Conservation (phyloP, 176 grass and related monocot genomes). For the Carex kokanica region DNA sequence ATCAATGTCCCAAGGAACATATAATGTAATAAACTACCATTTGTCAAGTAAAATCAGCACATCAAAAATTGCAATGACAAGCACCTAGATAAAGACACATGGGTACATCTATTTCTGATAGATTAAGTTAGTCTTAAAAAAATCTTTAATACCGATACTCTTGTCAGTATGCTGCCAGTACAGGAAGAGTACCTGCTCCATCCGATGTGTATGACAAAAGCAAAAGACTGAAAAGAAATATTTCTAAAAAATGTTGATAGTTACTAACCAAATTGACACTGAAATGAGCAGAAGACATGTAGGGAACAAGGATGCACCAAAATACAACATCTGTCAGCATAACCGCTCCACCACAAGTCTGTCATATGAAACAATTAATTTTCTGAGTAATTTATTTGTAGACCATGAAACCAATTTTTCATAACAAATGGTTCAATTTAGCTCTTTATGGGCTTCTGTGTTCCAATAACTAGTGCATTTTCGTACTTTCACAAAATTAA, state of each 20-base stretch:
- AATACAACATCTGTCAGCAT: slow-evolving; percentile 54
- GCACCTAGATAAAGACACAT: not conserved
- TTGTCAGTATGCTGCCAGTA: not conserved
- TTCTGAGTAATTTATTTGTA: not conserved
- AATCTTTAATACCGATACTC: not conserved
- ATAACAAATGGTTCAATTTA: too few relatives aligned
- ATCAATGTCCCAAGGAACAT: not conserved
- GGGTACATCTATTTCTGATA: not conserved
- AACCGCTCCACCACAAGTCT: slow-evolving; percentile 38
- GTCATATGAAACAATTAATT: not conserved
- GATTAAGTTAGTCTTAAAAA: not conserved
- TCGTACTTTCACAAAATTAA: not conserved
- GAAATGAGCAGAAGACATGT: slow-evolving; percentile 38
- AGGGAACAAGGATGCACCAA: slow-evolving; percentile 46
- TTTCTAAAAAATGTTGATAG: not conserved
- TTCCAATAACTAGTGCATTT: not conserved
- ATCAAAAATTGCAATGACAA: not conserved
- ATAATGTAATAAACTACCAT: not conserved
- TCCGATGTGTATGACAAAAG: not conserved
- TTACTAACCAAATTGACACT: slow-evolving; percentile 46
- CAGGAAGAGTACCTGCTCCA: not conserved
- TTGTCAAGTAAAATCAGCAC: not conserved
- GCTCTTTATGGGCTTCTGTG: too few relatives aligned
- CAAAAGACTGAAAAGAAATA: not conserved
- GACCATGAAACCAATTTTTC: too few relatives aligned